Percentiles rank a stretch among this genome's conserved stretches.
phyloP scores from a whole-genome alignment of 768 basidiomycete species.

The Saitozyma podzolica region DNA sequence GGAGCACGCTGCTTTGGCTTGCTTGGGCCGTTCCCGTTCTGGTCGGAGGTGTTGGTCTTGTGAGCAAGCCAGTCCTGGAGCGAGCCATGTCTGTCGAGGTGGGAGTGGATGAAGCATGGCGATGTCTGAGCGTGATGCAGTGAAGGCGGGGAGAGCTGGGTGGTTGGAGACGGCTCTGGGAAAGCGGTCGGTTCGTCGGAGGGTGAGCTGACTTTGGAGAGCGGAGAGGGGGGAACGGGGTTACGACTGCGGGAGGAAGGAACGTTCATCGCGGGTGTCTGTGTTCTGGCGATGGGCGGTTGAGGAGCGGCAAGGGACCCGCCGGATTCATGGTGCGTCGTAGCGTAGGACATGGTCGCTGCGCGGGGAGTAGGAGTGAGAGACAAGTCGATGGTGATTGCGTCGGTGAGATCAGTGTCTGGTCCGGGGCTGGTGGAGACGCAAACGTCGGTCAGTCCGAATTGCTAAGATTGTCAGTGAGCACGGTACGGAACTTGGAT shows the following conservation, averaged over 20 bases:
- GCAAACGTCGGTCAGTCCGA: constrained; percentile 20
- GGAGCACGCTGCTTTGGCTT: background rate
- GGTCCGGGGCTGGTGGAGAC: constrained; percentile 17
- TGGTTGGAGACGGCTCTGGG: background rate
- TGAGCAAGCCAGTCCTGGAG: constrained; percentile 70
- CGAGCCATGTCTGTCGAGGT: constrained; percentile 73
- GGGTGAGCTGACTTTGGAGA: constrained; percentile 27
- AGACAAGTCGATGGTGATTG: background rate
- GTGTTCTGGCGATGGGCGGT: background rate
- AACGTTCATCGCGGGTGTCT: background rate
- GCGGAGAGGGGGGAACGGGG: constrained; percentile 39
- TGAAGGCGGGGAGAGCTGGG: background rate
- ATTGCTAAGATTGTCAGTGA: constrained; percentile 6
- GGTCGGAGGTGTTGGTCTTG: constrained; percentile 26
- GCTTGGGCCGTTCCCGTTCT: background rate
- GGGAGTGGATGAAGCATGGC: constrained; percentile 90
- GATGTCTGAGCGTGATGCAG: constrained; percentile 52
- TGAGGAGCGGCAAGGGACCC: background rate
- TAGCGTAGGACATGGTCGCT: background rate
- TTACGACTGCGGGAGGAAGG: constrained; percentile 18
- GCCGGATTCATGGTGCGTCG: background rate
- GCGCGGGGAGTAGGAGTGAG: constrained; percentile 3
- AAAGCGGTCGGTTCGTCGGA: constrained; percentile 1
- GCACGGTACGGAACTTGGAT: too few species aligned
- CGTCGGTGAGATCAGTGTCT: constrained; percentile 6